These are phyloP conservation scores for Trypanosoma grayi DNA, from an alignment of 208 protist genomes.

Conservation along the genomic window DNA sequence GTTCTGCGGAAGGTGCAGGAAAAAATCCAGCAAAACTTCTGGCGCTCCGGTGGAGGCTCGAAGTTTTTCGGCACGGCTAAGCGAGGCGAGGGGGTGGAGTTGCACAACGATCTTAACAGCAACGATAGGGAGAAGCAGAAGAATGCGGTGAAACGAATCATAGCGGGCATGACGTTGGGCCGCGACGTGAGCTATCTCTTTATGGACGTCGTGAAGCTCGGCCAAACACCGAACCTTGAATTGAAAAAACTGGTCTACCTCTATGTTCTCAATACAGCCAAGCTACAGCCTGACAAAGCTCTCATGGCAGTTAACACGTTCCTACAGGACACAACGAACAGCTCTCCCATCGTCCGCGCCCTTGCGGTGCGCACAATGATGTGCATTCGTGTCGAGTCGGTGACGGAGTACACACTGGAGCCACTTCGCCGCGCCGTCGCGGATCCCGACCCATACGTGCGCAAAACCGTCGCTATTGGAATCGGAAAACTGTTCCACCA, in stretches of 20 bases:
- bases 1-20: constrained; percentile 73
- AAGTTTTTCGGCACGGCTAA: constrained; percentile 78
- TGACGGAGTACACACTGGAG: constrained; percentile 98
- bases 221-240: constrained; percentile 98
- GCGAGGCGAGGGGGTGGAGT: constrained; percentile 90
- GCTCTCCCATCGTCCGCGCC: constrained; percentile 97
- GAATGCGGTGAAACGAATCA: constrained; percentile 98
- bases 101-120: constrained; percentile 92
- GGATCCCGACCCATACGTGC: constrained; percentile 99
- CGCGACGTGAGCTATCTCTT: constrained; percentile 97
- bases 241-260: constrained; percentile 99
- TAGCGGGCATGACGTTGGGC: constrained; percentile 99
- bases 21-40: constrained; percentile 46
- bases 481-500: constrained; percentile 99
- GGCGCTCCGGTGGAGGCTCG: constrained; percentile 33
- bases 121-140: constrained; percentile 89
- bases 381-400: constrained; percentile 97
- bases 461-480: constrained; percentile 99
- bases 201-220: constrained; percentile 97
- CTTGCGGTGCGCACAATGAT: constrained; percentile 99
- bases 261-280: constrained; percentile 99
- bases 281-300: constrained; percentile 97
- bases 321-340: constrained; percentile 92
- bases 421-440: constrained; percentile 89
- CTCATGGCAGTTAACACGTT: constrained; percentile 99